A percentile compares a stretch with the other conserved stretches of the same genome.
Evolutionary conservation across 768 basidiomycete species (phyloP).

Genomic region (Kwoniella europaea): DNA sequence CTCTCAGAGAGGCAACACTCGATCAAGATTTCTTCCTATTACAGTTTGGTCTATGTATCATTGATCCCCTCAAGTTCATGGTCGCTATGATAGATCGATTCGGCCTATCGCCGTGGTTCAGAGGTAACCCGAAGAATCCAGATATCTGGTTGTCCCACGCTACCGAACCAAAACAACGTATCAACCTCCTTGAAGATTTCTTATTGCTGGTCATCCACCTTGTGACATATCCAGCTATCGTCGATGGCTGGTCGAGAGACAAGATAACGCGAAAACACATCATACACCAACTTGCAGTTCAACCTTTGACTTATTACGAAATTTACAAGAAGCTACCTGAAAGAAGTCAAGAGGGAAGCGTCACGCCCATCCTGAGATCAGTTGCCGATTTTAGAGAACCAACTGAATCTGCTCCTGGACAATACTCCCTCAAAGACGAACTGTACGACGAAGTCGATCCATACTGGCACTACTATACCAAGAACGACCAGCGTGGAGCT

Average conservation of each 20-base stretch:
- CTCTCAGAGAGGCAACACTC: conserved; percentile 92
- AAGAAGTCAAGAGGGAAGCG: conserved; percentile 80
- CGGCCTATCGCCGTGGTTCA: conserved; percentile 78
- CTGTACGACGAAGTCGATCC: conserved; percentile 87
- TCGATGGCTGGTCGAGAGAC: conserved; percentile 70
- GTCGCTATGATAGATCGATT: conserved; percentile 90
- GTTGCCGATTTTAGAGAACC: conserved; percentile 84
- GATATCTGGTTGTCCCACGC: conserved; percentile 29
- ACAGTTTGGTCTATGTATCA: conserved; percentile 78
- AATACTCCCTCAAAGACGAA: conserved; percentile 86
- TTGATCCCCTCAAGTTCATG: conserved; percentile 77
- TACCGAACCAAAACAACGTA: conserved; percentile 38
- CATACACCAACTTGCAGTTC: conserved; percentile 85
- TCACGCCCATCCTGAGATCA: conserved; percentile 75
- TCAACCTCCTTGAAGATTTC: conserved; percentile 83
- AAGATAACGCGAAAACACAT: conserved; percentile 78
- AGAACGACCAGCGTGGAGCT: conserved; percentile 91
- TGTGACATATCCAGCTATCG: conserved; percentile 77
- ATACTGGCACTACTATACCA: conserved; percentile 92
- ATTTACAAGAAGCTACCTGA: conserved; percentile 90
- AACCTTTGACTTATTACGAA: conserved; percentile 86
- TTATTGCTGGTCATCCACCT: conserved; percentile 85
- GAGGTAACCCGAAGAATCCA: conserved; percentile 48
- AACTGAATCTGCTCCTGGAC: conserved; percentile 74
- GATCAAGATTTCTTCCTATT: conserved; percentile 93